Evolutionary conservation across 257 asterid species (phyloP).

Genomic region (Forsythia suspensa): DNA sequence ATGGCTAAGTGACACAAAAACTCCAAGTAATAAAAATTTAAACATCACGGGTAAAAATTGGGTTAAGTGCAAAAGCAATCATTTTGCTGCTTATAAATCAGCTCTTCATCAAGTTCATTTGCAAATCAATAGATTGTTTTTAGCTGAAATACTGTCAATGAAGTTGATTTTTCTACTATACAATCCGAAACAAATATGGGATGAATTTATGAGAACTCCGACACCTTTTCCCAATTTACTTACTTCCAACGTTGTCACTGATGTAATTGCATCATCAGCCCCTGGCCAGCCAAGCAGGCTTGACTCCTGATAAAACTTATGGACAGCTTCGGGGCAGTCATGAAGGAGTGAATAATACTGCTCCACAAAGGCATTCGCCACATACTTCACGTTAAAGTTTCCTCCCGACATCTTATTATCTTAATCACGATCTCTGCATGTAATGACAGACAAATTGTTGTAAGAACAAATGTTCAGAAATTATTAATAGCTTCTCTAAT

Average conservation of each 20-base stretch:
- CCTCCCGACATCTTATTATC: not conserved
- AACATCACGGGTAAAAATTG: not conserved
- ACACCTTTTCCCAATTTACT: constrained; percentile 3
- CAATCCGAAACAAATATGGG: not conserved
- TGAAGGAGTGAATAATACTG: not conserved
- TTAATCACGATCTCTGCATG: not conserved
- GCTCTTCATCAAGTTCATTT: not conserved
- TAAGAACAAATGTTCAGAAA: not conserved
- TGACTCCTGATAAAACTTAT: constrained; percentile 49
- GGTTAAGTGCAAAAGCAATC: too few relatives aligned
- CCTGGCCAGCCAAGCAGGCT: constrained; percentile 48
- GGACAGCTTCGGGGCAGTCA: constrained; percentile 13
- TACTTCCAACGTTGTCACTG: constrained; percentile 42
- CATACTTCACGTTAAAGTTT: not conserved
- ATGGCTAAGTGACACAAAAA: not conserved
- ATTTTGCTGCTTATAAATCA: too few relatives aligned
- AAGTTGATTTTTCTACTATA: not conserved
- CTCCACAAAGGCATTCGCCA: not conserved
- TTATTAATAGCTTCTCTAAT: not conserved
- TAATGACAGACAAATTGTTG: not conserved
- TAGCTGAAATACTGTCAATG: not conserved
- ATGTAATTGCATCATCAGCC: constrained; percentile 29
- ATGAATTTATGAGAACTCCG: not conserved
- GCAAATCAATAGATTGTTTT: not conserved
- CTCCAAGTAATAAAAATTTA: too few relatives aligned